A percentile compares a stretch with the other conserved stretches of the same genome.
Evolutionary conservation across 2,329 filamentous ascomycete species (phyloP).

Genomic region (Colletotrichum camelliae): DNA sequence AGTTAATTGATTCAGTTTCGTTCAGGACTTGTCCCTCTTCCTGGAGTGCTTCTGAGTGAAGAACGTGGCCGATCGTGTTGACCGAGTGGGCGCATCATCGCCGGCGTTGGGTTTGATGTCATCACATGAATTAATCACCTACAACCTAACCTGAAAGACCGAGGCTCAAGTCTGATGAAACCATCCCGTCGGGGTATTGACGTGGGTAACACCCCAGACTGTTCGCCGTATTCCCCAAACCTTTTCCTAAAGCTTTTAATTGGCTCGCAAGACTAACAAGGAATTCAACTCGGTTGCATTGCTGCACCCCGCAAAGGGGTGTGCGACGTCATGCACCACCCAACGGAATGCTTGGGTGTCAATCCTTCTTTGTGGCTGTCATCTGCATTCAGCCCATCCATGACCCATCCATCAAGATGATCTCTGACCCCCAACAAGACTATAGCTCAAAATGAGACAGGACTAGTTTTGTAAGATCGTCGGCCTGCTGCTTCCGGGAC

Average conservation of each 20-base stretch:
- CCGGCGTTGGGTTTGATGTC: not conserved
- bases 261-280: not conserved
- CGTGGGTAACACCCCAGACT: not conserved
- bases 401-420: not conserved
- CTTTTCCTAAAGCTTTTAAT: not conserved
- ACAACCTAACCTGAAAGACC: not conserved
- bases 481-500: not conserved
- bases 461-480: not conserved
- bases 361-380: not conserved
- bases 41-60: no score
- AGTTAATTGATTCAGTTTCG: not conserved
- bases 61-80: no score
- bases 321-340: not conserved
- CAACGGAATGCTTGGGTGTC: not conserved
- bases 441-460: not conserved
- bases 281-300: not conserved
- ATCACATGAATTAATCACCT: not conserved
- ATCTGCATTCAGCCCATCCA: not conserved
- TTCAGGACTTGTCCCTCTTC: no score
- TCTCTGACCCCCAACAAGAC: not conserved
- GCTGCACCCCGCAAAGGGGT: not conserved
- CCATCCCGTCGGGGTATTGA: not conserved
- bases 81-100: not conserved
- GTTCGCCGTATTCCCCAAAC: not conserved
- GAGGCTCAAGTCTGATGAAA: not conserved